A percentile compares a stretch with the other conserved stretches of the same genome.
phyloP scores from a whole-genome alignment of 2,329 filamentous ascomycete species.

The Xylaria sp. region DNA sequence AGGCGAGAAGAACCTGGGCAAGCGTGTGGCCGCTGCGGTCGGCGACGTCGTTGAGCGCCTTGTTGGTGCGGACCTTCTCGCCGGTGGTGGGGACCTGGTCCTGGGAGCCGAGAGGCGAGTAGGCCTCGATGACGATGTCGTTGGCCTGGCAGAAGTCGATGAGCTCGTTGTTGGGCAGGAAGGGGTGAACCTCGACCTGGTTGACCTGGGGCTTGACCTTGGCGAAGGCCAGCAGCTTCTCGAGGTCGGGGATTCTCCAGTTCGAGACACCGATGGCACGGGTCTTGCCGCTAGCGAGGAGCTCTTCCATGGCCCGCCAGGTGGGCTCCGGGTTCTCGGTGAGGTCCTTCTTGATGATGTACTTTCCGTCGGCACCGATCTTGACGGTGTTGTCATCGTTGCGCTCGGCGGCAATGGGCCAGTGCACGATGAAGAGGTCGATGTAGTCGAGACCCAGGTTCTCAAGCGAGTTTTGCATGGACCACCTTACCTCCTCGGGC shows the following conservation, averaged over 20 bases:
- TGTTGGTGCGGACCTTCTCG: slow-evolving; percentile 58
- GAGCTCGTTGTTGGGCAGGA: slow-evolving; percentile 44
- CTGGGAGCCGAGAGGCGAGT: slow-evolving; percentile 55
- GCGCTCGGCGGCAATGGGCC: slow-evolving; percentile 43
- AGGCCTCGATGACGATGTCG: slow-evolving; percentile 47
- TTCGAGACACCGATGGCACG: slow-evolving; percentile 43
- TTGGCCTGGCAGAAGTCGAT: slow-evolving; percentile 49
- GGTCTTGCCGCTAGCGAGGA: slow-evolving; percentile 30
- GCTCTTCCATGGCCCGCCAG: slow-evolving; percentile 54
- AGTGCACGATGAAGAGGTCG: slow-evolving; percentile 55
- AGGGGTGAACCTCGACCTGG: slow-evolving; percentile 45
- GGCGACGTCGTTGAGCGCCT: slow-evolving; percentile 53
- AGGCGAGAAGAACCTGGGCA: slow-evolving; percentile 58
- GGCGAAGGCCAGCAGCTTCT: slow-evolving; percentile 37
- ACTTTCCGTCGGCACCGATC: slow-evolving; percentile 42
- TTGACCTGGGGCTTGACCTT: slow-evolving; percentile 39
- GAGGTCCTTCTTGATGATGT: slow-evolving; percentile 50
- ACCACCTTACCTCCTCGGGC: slow-evolving; percentile 52
- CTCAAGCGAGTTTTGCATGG: slow-evolving; percentile 48
- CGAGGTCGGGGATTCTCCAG: slow-evolving; percentile 38
- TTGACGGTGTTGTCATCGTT: slow-evolving; percentile 39
- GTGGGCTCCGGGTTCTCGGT: slow-evolving; percentile 63
- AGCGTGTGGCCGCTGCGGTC: slow-evolving; percentile 52
- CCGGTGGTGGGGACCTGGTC: slow-evolving; percentile 64
- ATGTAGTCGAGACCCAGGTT: slow-evolving; percentile 51